Base-by-base conservation (phyloP, 192 early-diverging fungal species). In the Entomortierella lignicola region DNA sequence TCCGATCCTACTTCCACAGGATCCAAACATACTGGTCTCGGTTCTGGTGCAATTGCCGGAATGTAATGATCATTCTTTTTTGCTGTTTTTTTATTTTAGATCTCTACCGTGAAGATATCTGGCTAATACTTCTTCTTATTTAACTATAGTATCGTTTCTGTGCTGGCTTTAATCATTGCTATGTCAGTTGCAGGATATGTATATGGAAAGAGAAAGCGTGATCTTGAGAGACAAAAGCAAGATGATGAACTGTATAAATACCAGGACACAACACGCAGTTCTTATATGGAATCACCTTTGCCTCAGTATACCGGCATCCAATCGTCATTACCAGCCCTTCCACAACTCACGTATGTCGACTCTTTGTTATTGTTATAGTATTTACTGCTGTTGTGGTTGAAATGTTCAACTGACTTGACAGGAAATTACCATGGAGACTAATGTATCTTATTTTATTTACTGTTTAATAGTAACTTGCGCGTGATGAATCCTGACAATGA, bases 401-500 rank as follows among this genome's bases (percentile, higher is more conserved):
- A n/a, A n/a, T n/a, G n/a, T n/a, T n/a, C n/a, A n/a, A n/a, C n/a
- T n/a, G n/a, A n/a, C n/a, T n/a, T n/a, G n/a, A n/a, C n/a, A n/a
- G 27, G 21, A 55, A 55, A 55, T 6, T 11, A 12, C 2, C 18
- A 51, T 51, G 15, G 15, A 51, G 15, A 51, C 5, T 56, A 8
- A 15, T 32, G 21, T 30, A 18, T 30, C 8, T 30, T 27, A 15
- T 30, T 39, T 59, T 50, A 0, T 52, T 0, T 42, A 15, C 21
- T 10, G 37, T 10, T 0, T 18, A 48, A 41, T 58, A 73, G 71
- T 8, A 74, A 74, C 59, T 32, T 74, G 64, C 63, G 72, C 41
- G 72, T 74, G 17, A 74, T 74, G 72, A 74, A 74, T 27, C 72
- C 72, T n/a, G 72, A 74, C 23, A 66, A 50, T 50, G 72, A 74